Conservation (phyloP, 2,329 filamentous ascomycete genomes). For the Westerdykella ornata region DNA sequence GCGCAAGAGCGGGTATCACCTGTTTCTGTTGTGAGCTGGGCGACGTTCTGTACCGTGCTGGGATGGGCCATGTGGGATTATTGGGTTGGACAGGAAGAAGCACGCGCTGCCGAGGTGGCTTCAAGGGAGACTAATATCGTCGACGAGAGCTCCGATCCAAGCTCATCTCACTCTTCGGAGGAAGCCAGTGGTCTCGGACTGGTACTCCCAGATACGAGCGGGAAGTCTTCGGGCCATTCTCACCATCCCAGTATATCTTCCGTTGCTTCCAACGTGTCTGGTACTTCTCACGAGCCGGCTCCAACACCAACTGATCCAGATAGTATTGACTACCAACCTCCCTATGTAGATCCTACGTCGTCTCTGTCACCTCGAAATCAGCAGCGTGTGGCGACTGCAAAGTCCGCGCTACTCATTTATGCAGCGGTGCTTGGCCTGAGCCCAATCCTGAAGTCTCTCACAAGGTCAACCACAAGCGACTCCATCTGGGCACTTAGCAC, state of each 20-base stretch:
- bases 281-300: conserved; percentile 27
- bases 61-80: conserved; percentile 90
- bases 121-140: conserved; percentile 14
- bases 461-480: conserved; percentile 82
- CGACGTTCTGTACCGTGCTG: conserved; percentile 71
- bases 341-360: conserved; percentile 34
- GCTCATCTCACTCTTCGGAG: conserved; percentile 9
- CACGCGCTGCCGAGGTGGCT: conserved; percentile 39
- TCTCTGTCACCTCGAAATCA: conserved; percentile 51
- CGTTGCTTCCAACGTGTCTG: conserved; percentile 42
- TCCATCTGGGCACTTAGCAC: conserved; percentile 97
- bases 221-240: conserved; percentile 35
- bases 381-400: conserved; percentile 70
- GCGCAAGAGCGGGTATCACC: conserved; percentile 81
- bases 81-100: conserved; percentile 72
- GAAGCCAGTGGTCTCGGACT: conserved; percentile 41
- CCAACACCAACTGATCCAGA: conserved; percentile 38
- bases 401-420: conserved; percentile 89
- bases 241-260: conserved; percentile 53
- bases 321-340: conserved; percentile 30
- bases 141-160: conserved; percentile 9
- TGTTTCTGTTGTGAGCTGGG: conserved; percentile 79
- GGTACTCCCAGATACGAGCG: conserved; percentile 19
- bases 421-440: conserved; percentile 85
- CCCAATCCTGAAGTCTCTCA: conserved; percentile 95